A percentile compares a stretch with the other conserved stretches of the same genome.
phyloP scores from a whole-genome alignment of 2,329 filamentous ascomycete genomes.

The Calonectria pseudoreteaudii region DNA sequence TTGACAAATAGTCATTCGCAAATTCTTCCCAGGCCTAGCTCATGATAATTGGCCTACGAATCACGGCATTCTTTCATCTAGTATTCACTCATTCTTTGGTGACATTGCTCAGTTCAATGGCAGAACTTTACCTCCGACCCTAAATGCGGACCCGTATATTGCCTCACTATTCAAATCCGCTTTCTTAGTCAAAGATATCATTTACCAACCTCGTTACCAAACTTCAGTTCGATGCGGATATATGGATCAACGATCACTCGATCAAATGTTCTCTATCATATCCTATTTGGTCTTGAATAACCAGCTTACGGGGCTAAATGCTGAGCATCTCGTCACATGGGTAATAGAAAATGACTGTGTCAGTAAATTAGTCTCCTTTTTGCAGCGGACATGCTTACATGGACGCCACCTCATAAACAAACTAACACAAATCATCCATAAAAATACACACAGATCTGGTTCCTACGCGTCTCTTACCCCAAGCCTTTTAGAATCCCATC shows the following conservation, averaged over 20 bases:
- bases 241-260: neutral
- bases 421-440: neutral
- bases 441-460: no score
- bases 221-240: neutral
- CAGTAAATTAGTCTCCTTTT: neutral
- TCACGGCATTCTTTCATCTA: neutral
- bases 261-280: neutral
- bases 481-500: neutral
- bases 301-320: no score
- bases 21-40: neutral
- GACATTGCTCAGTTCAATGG: rapidly evolving
- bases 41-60: rapidly evolving
- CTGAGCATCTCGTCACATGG: neutral
- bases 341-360: neutral
- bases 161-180: neutral
- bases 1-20: neutral
- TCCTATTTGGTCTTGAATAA: neutral
- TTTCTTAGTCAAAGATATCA: neutral
- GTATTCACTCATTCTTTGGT: neutral
- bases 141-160: neutral
- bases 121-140: neutral
- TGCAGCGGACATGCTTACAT: neutral
- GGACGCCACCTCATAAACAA: neutral
- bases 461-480: no score
- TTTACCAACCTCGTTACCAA: no score